Evolutionary conservation across 2,329 filamentous ascomycete species (phyloP).

Genomic region (Alternaria sp.): DNA sequence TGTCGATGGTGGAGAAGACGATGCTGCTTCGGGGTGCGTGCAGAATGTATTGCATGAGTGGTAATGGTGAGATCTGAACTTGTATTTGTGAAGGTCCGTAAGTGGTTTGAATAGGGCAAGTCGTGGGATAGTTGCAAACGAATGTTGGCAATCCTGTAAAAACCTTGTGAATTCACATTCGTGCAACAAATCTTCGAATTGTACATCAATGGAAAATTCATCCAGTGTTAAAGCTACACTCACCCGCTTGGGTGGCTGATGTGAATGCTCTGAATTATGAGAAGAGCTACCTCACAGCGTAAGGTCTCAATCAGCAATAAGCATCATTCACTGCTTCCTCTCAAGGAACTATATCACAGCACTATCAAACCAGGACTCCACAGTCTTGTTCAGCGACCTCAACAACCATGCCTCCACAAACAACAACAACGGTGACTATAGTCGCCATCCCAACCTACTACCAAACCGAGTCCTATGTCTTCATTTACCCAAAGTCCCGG

Average conservation of each 20-base stretch:
- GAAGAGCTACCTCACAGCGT: background rate
- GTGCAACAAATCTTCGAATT: background rate
- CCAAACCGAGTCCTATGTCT: background rate
- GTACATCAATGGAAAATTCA: background rate
- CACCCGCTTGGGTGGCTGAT: background rate
- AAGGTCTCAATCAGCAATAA: background rate
- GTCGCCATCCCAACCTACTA: slow-evolving; percentile 10
- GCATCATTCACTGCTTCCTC: background rate
- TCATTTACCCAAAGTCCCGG: background rate
- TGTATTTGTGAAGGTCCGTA: background rate
- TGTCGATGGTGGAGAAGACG: background rate
- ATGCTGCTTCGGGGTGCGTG: background rate
- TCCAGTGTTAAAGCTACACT: background rate
- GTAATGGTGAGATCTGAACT: background rate
- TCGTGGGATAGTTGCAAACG: background rate
- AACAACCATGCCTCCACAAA: background rate
- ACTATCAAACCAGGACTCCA: background rate
- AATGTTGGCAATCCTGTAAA: too few relatives aligned
- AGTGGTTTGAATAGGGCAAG: background rate
- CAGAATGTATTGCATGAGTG: background rate
- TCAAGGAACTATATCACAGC: background rate
- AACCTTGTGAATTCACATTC: background rate
- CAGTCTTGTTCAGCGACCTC: background rate
- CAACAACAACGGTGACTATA: background rate
- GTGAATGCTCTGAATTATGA: background rate